phyloP scores from a whole-genome alignment of 2,329 filamentous ascomycete genomes.

The Cladorrhinum sp. region DNA sequence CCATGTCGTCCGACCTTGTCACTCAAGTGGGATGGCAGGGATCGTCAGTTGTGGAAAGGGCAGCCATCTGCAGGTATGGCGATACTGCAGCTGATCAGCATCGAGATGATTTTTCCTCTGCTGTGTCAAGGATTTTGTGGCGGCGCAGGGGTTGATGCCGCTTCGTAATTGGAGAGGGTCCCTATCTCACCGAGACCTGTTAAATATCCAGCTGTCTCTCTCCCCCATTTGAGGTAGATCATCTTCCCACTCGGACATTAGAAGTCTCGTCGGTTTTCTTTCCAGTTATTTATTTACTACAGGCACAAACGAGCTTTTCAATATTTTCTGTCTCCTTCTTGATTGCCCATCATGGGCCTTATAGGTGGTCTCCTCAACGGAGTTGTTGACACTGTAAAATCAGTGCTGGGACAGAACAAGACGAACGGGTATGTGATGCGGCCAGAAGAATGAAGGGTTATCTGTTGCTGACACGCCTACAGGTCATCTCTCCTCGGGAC shows the following conservation, averaged over 20 bases:
- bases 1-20: neutral
- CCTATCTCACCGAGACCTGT: neutral
- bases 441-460: neutral
- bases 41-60: neutral
- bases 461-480: constrained; percentile 6
- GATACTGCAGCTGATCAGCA: constrained; percentile 3
- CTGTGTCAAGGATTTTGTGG: neutral
- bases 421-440: constrained; percentile 38
- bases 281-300: constrained; percentile 17
- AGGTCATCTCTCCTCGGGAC: constrained; percentile 44
- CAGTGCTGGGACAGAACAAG: constrained; percentile 32
- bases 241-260: constrained; percentile 6
- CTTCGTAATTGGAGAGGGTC: neutral
- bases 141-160: neutral
- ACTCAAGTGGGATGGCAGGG: neutral
- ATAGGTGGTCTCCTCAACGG: constrained; percentile 18
- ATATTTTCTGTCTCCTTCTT: constrained; percentile 4
- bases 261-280: constrained; percentile 6
- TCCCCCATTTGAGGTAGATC: neutral
- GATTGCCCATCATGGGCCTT: constrained; percentile 28
- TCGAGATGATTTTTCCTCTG: neutral
- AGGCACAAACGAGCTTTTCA: neutral
- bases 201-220: constrained; percentile 18
- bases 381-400: constrained; percentile 24
- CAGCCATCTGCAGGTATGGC: neutral